Evolutionary conservation across 176 grass and related monocot species (phyloP), one percentile per base, ranked within the genome.

Genomic region (Cenchrus purpureus): DNA sequence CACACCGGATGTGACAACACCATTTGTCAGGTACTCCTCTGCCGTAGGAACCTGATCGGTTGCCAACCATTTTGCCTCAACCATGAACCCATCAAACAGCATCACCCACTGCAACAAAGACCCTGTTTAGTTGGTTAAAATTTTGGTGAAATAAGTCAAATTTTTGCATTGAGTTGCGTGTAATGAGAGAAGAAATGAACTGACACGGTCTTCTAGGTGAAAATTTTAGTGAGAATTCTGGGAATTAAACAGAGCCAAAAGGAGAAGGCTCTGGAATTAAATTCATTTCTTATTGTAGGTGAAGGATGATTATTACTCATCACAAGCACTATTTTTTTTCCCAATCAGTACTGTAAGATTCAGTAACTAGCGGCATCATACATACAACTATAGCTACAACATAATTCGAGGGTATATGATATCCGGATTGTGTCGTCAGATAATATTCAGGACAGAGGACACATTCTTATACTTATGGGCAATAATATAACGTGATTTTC

Each of bases 21-120:
- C 89, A 32, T 93, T 97, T 58, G 11, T 82, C 40, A 93, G 31
- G 60, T 91, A 97, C 12, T 88, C 87, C 4, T 91, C 75, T 0
- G 66, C 9, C 0, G 16, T 4, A 11, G 91, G 91, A 2, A 88
- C 22, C 31, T 88, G 68, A 22, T 78, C 54, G 31, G 71, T 13
- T 12, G 89, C 44, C 17, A 91, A 56, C 94, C 91, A 97, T 83
- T 68, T 84, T 1, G 75, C 44, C 42, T 97, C 91, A 14, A 82
- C 3, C 87, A 91, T 66, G 12, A 91, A 91, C 53, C 73, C 91
- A 86, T 97, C 82, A 68, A 92, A 86, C 45, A 97, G 10, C 8
- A 4, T 69, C 6, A 15, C 76, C 91, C 94, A 97, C 91, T 97
- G 42, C 28, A 66, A 7, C 25, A 25, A 25, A 25, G 25, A 25